Evolutionary conservation across 192 early-diverging fungal genomes (phyloP), one percentile per base, ranked within the genome.

Genomic region (Backusella tuberculispora): DNA sequence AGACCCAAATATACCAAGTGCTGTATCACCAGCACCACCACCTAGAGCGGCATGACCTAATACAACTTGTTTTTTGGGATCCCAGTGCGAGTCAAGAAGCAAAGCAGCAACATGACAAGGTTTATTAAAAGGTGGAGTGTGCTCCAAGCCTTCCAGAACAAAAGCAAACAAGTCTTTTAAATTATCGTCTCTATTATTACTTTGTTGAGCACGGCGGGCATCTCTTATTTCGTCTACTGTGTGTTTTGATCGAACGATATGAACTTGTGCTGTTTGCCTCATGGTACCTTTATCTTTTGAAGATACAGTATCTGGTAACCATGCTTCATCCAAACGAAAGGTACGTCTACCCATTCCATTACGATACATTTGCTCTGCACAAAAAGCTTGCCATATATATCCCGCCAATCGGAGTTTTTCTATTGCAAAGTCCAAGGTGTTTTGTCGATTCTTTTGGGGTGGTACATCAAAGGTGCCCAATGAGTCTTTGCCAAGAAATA

Each of bases 351-450:
- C 91, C 82, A 92, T 89, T n/a, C 90, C 91, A 60, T 87, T 80
- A 12, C 91, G 87, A 73, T 90, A 78, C 83, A 92, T 83, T 78
- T 92, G 89, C 74, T 92, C 91, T 6, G 91, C 81, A 24, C 85
- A 86, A 74, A 89, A 92, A 7, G 91, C 91, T 77, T 92, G 91
- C 91, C 91, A 92, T 69, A 92, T 76, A 71, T 92, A 92, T 13
- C 83, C 89, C 12, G 84, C 83, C 76, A 85, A 89, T 10, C 91
- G 76, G 38, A 91, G 75, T 67, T 90, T 90, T 69, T 81, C 78
- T 38, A 84, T 72, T 0, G 88, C 90, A 12, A 83, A 77, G 6
- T 84, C 82, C 2, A 91, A 50, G 4, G 80, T 78, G 74, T 87
- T 84, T 13, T 81, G 69, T 0, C 81, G 73, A 17, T 78, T 80